These are phyloP conservation scores for Penicillium polonicum DNA, from an alignment of 2,329 filamentous ascomycete species.

Conservation along the genomic window DNA sequence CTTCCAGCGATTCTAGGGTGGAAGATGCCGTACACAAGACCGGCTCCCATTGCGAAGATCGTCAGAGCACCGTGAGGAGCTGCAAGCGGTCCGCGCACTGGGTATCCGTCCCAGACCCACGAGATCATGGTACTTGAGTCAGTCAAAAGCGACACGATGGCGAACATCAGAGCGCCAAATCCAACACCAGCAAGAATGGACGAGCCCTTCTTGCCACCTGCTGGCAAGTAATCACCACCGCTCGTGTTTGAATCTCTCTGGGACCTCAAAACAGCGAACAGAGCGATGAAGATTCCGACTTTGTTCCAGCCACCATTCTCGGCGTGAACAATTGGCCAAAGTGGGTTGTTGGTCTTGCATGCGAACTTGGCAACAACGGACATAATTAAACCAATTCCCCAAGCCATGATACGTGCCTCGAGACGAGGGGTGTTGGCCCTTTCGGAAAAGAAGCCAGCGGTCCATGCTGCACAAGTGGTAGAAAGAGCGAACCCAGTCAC, in stretches of 20 bases:
- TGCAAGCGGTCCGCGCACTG: constrained; percentile 80
- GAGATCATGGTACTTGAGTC: constrained; percentile 98
- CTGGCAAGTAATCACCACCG: constrained; percentile 50
- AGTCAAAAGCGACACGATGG: constrained; percentile 85
- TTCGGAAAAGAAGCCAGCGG: constrained; percentile 76
- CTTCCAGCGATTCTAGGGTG: constrained; percentile 68
- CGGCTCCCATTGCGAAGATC: constrained; percentile 79
- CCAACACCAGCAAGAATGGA: constrained; percentile 71
- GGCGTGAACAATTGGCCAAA: constrained; percentile 92
- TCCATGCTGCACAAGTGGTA: constrained; percentile 80
- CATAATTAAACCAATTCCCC: constrained; percentile 75
- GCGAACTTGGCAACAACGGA: constrained; percentile 91
- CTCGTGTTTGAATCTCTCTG: constrained; percentile 63
- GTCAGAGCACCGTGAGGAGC: constrained; percentile 89
- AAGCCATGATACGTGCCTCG: constrained; percentile 78
- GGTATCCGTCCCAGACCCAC: constrained; percentile 97
- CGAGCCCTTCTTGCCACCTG: constrained; percentile 63
- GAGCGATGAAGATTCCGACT: constrained; percentile 70
- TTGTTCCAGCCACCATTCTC: constrained; percentile 92
- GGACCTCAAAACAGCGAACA: constrained; percentile 73
- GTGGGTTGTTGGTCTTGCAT: constrained; percentile 89
- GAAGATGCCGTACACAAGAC: constrained; percentile 73
- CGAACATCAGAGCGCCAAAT: constrained; percentile 81
- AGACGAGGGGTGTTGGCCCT: constrained; percentile 70
- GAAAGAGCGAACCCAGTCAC: constrained; percentile 76